Evolutionary conservation across 768 basidiomycete genomes (phyloP).

Genomic region (Glaciozyma antarctica): DNA sequence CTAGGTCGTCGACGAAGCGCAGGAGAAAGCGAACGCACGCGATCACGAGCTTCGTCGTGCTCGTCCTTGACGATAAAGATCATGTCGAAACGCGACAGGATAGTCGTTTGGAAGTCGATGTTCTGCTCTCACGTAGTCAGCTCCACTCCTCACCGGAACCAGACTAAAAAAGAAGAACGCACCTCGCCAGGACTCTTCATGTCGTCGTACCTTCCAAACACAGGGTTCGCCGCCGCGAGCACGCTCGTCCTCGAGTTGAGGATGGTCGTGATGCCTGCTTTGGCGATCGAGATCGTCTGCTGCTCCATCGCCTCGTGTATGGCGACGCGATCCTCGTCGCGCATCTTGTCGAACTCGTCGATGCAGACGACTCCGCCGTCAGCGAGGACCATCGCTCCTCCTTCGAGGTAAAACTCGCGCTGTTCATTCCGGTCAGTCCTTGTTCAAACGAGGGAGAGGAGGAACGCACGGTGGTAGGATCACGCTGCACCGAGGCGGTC

Average conservation of each 20-base stretch:
- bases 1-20: no score
- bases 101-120: conserved; percentile 96
- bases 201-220: conserved; percentile 95
- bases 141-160: background rate
- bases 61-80: conserved; percentile 91
- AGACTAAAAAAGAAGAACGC: conserved; percentile 16
- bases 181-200: conserved; percentile 92
- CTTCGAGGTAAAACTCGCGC: conserved; percentile 98
- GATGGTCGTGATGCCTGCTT: conserved; percentile 96
- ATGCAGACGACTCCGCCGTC: conserved; percentile 98
- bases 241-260: conserved; percentile 93
- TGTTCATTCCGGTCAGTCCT: conserved; percentile 37
- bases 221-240: conserved; percentile 92
- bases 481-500: conserved; percentile 93
- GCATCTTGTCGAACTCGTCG: conserved; percentile 99
- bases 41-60: conserved; percentile 86
- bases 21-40: conserved; percentile 46
- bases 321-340: conserved; percentile 95
- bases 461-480: conserved; percentile 44
- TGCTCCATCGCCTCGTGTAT: conserved; percentile 99
- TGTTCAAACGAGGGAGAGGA: background rate
- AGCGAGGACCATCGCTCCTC: conserved; percentile 97
- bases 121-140: conserved; percentile 48
- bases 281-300: conserved; percentile 97
- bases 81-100: conserved; percentile 97